Evolutionary conservation across 2,329 filamentous ascomycete species (phyloP).

Genomic region (Tolypocladium endophyticum): DNA sequence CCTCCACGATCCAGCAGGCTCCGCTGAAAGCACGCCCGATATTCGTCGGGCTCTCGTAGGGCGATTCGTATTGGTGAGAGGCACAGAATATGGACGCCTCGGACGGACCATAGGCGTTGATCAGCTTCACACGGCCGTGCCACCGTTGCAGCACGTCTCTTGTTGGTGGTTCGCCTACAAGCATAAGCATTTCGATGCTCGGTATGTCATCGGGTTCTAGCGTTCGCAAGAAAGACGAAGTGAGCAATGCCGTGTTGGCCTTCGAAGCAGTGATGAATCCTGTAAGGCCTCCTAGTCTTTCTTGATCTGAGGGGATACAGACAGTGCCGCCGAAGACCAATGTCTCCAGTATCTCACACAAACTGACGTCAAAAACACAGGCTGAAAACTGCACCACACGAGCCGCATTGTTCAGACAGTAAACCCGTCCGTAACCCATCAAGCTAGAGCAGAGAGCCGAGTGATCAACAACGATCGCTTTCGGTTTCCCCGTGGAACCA

Average conservation of each 20-base stretch:
- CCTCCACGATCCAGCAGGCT: neutral
- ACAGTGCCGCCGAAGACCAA: slow-evolving; percentile 2
- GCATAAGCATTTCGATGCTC: neutral
- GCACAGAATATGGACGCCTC: neutral
- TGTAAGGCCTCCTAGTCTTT: neutral
- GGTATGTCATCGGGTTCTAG: slow-evolving; percentile 2
- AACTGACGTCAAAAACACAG: slow-evolving; percentile 4
- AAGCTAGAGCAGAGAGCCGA: neutral
- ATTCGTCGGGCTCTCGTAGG: neutral
- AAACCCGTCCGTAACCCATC: neutral
- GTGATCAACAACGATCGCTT: slow-evolving; percentile 3
- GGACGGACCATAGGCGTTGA: neutral
- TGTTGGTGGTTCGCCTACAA: slow-evolving; percentile 2
- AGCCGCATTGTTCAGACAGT: neutral
- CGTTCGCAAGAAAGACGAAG: slow-evolving; percentile 1
- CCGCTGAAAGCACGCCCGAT: neutral
- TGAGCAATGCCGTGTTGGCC: slow-evolving; percentile 1
- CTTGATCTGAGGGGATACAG: slow-evolving; percentile 3
- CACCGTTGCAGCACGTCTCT: neutral
- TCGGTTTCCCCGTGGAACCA: neutral
- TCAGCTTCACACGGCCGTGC: neutral
- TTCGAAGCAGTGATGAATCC: slow-evolving; percentile 1
- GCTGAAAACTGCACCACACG: slow-evolving; percentile 4
- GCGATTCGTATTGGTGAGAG: neutral
- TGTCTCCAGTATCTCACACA: slow-evolving; percentile 3